These are phyloP conservation scores for Venturiaceae sp. DNA, from an alignment of 2,329 filamentous ascomycete species.

Conservation along the genomic window DNA sequence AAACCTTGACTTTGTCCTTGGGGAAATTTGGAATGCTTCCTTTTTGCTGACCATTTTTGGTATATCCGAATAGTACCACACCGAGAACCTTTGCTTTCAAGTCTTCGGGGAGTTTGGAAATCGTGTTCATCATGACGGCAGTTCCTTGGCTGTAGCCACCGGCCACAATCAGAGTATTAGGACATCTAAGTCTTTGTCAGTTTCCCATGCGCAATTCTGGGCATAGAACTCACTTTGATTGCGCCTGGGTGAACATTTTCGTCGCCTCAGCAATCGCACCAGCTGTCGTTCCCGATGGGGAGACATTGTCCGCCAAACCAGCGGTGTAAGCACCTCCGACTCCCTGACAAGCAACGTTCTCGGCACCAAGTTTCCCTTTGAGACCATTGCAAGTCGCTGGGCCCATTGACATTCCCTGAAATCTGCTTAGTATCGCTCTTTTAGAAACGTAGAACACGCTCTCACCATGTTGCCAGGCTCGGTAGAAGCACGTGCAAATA, in stretches of 20 bases:
- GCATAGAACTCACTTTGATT: neutral
- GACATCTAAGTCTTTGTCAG: neutral
- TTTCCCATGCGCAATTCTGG: neutral
- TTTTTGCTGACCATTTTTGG: constrained; percentile 24
- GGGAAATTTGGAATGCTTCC: constrained; percentile 23
- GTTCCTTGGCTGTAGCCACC: constrained; percentile 31
- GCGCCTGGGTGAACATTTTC: constrained; percentile 4
- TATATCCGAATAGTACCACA: constrained; percentile 35
- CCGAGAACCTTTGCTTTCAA: constrained; percentile 25
- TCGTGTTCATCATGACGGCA: constrained; percentile 32
- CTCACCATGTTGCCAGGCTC: constrained; percentile 27
- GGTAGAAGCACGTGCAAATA: constrained; percentile 31
- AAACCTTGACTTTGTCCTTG: constrained; percentile 15
- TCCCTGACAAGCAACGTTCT: neutral
- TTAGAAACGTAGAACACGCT: too few relatives aligned
- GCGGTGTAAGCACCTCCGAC: neutral
- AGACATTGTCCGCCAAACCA: constrained; percentile 2
- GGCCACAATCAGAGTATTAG: neutral
- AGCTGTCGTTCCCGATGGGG: neutral
- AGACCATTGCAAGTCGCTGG: neutral
- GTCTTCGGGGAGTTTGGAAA: constrained; percentile 22
- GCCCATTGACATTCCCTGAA: neutral
- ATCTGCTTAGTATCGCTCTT: neutral
- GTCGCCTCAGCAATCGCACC: constrained; percentile 6
- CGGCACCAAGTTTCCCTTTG: neutral